Evolutionary conservation across 208 protist genomes (phyloP).

Genomic region (Leishmania tropica): DNA sequence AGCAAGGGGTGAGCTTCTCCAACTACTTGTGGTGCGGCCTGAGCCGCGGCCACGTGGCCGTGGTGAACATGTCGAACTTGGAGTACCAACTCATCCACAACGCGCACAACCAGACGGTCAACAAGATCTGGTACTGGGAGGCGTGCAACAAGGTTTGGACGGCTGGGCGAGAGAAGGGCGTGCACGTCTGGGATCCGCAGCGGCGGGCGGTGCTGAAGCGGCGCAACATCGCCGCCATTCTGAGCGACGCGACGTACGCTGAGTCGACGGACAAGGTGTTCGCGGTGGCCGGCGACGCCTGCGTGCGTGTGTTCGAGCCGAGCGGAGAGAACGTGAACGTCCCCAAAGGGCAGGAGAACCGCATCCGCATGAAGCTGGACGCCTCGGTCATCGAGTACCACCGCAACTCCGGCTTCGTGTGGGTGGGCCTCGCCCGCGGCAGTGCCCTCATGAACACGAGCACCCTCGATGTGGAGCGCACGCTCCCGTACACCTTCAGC

Average conservation of each 20-base stretch:
- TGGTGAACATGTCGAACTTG: constrained; percentile 68
- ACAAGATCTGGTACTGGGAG: constrained; percentile 72
- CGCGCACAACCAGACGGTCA: constrained; percentile 77
- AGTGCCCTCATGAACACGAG: constrained; percentile 70
- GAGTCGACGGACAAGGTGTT: constrained; percentile 62
- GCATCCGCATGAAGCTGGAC: constrained; percentile 67
- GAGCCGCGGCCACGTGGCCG: constrained; percentile 63
- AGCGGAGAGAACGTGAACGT: constrained; percentile 70
- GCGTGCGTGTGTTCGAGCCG: constrained; percentile 83
- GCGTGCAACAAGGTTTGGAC: constrained; percentile 79
- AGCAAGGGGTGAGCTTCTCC: constrained; percentile 11
- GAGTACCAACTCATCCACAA: constrained; percentile 51
- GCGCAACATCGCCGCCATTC: constrained; percentile 84
- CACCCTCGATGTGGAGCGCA: constrained; percentile 47
- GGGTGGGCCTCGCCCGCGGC: constrained; percentile 55
- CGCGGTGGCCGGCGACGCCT: constrained; percentile 74
- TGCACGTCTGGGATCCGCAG: constrained; percentile 88
- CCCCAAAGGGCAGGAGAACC: constrained; percentile 52
- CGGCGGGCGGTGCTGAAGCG: constrained; percentile 70
- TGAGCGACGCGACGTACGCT: constrained; percentile 72
- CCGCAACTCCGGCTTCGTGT: constrained; percentile 59
- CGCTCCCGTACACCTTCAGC: constrained; percentile 53
- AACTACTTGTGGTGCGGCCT: constrained; percentile 80
- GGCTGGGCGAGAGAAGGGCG: constrained; percentile 81
- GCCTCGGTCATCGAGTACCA: constrained; percentile 75